Percentiles rank a stretch among this genome's conserved stretches.
Conservation (phyloP, 2,329 filamentous ascomycete genomes). For the Sporothrix protearum region DNA sequence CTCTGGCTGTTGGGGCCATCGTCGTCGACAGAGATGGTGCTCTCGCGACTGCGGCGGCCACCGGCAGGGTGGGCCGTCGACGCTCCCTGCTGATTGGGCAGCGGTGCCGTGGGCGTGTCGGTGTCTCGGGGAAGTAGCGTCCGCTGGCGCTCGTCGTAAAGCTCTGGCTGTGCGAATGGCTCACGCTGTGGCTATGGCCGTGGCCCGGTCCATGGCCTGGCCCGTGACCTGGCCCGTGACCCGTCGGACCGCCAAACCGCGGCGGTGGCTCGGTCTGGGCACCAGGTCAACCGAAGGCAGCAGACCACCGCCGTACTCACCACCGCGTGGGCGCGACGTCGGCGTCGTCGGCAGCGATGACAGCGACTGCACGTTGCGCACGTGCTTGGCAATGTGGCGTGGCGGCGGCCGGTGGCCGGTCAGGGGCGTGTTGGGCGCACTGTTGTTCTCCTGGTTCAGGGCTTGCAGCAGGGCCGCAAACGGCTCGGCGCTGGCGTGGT, state of each 20-base stretch:
- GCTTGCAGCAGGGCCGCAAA: constrained; percentile 80
- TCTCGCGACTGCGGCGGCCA: constrained; percentile 71
- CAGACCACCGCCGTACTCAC: constrained; percentile 48
- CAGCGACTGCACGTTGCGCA: constrained; percentile 73
- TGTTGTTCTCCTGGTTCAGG: constrained; percentile 71
- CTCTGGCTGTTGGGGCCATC: neutral
- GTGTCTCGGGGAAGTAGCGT: constrained; percentile 47
- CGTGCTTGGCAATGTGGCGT: constrained; percentile 59
- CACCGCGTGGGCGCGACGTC: constrained; percentile 48
- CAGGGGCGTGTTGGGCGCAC: constrained; percentile 68
- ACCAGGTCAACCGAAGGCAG: constrained; percentile 62
- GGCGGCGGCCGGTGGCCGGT: constrained; percentile 44
- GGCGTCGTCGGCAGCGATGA: constrained; percentile 82
- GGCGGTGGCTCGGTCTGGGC: constrained; percentile 56
- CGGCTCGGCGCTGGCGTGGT: constrained; percentile 51
- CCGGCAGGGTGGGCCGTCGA: constrained; percentile 23
- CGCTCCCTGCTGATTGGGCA: constrained; percentile 25
- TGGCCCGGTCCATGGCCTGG: constrained; percentile 13
- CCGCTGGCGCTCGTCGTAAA: constrained; percentile 23
- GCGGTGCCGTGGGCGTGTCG: constrained; percentile 32
- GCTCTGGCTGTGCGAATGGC: constrained; percentile 11
- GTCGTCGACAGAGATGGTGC: constrained; percentile 72
- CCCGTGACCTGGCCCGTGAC: too few relatives aligned
- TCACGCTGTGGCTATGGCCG: constrained; percentile 15
- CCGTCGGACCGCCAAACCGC: constrained; percentile 16